These are phyloP conservation scores for Microbotryum saponariae DNA, from an alignment of 1,284 basidiomycete genomes.

Conservation along the genomic window DNA sequence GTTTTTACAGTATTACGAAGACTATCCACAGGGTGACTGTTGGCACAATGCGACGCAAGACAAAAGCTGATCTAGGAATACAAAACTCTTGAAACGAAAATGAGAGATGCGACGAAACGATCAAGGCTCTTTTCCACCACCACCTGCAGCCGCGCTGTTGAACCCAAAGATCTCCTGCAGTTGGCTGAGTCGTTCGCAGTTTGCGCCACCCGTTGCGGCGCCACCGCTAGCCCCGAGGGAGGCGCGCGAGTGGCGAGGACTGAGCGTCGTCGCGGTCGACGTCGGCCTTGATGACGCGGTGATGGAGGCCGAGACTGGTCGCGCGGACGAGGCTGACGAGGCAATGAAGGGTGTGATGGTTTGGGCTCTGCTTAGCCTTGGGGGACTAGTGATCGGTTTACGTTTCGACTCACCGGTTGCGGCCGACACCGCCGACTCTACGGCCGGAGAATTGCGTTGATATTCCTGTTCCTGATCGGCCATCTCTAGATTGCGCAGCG, in stretches of 20 bases:
- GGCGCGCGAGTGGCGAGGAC: neutral
- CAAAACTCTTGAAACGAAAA: too few species aligned
- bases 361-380: too few species aligned
- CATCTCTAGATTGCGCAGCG: conserved; percentile 39
- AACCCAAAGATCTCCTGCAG: neutral
- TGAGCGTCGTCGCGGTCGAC: neutral
- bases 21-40: too few species aligned
- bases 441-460: too few species aligned
- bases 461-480: conserved; percentile 17
- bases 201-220: neutral
- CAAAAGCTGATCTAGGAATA: too few species aligned
- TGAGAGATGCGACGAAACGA: too few species aligned
- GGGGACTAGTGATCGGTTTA: neutral
- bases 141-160: too few species aligned
- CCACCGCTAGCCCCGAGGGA: neutral
- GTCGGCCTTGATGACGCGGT: neutral
- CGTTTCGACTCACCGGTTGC: neutral
- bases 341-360: too few species aligned
- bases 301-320: neutral
- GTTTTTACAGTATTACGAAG: too few species aligned
- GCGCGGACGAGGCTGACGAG: neutral
- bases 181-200: conserved; percentile 2
- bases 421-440: too few species aligned
- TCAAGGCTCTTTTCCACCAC: too few species aligned
- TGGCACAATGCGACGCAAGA: too few species aligned